Conservation (phyloP, 441 rosid genomes). For the Omphalea diandra region DNA sequence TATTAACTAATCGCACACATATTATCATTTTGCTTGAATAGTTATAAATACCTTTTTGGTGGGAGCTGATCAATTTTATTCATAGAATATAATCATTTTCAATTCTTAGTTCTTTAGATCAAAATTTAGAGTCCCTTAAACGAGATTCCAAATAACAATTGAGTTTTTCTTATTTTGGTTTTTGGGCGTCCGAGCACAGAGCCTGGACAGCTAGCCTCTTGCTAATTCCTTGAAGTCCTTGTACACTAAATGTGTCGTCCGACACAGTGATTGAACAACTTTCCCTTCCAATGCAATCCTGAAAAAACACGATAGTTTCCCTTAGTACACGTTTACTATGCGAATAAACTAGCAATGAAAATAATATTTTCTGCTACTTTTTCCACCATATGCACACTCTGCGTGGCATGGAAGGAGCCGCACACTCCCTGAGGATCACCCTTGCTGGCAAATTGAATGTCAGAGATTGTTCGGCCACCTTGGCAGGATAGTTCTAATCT, state of each 20-base stretch:
- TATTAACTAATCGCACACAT: too few relatives aligned
- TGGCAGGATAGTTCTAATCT: conserved; percentile 39
- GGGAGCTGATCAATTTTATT: too few relatives aligned
- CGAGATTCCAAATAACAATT: background rate
- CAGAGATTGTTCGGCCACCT: conserved; percentile 43
- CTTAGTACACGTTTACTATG: too few relatives aligned
- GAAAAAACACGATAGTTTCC: background rate
- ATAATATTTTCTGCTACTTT: too few relatives aligned
- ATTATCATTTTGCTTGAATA: too few relatives aligned
- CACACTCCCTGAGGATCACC: conserved; percentile 52
- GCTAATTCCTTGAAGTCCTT: background rate
- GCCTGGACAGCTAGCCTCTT: background rate
- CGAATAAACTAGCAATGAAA: too few relatives aligned
- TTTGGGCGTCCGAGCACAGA: background rate
- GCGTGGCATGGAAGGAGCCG: too few relatives aligned
- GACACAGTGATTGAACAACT: background rate
- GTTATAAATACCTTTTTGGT: too few relatives aligned
- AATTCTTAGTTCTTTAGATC: too few relatives aligned
- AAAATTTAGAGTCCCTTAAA: too few relatives aligned
- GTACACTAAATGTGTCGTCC: background rate
- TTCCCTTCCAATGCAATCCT: background rate
- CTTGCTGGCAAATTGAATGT: conserved; percentile 48
- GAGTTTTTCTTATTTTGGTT: background rate
- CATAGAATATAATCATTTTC: too few relatives aligned
- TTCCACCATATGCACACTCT: too few relatives aligned